These are phyloP conservation scores for Cyberlindnera galapagoensis DNA, from an alignment of 805 yeast genomes.

Conservation along the genomic window DNA sequence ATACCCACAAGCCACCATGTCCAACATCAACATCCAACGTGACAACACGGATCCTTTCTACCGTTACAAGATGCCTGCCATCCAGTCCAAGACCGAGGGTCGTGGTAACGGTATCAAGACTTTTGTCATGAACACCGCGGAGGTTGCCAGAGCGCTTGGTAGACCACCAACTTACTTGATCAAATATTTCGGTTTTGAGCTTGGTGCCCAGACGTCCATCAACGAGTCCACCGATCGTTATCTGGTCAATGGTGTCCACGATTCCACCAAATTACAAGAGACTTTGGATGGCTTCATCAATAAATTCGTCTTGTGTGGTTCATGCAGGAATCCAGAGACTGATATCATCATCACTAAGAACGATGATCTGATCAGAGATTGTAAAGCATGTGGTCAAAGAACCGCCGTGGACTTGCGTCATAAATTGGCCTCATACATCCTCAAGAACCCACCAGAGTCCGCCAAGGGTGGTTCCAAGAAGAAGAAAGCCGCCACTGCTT, in stretches of 20 bases:
- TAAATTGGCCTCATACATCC: conserved; percentile 77
- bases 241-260: conserved; percentile 93
- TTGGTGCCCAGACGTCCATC: conserved; percentile 92
- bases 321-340: conserved; percentile 97
- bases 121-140: conserved; percentile 81
- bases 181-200: conserved; percentile 92
- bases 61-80: conserved; percentile 99
- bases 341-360: conserved; percentile 76
- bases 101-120: conserved; percentile 99
- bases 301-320: conserved; percentile 88
- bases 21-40: conserved; percentile 89
- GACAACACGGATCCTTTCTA: conserved; percentile 97
- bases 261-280: conserved; percentile 85
- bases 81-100: conserved; percentile 96
- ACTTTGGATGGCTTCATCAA: conserved; percentile 88
- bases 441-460: conserved; percentile 79
- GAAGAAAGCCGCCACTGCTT: conserved; percentile 76
- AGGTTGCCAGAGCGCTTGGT: conserved; percentile 89
- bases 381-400: conserved; percentile 97
- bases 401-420: conserved; percentile 79
- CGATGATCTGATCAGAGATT: conserved; percentile 77
- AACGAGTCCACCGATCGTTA: conserved; percentile 79
- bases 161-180: conserved; percentile 90
- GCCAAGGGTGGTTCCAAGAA: conserved; percentile 42
- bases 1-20: too few relatives aligned